Evolutionary conservation across 2,329 filamentous ascomycete species (phyloP), one percentile per base, ranked within the genome.

Genomic region (Fusarium anthophilum): DNA sequence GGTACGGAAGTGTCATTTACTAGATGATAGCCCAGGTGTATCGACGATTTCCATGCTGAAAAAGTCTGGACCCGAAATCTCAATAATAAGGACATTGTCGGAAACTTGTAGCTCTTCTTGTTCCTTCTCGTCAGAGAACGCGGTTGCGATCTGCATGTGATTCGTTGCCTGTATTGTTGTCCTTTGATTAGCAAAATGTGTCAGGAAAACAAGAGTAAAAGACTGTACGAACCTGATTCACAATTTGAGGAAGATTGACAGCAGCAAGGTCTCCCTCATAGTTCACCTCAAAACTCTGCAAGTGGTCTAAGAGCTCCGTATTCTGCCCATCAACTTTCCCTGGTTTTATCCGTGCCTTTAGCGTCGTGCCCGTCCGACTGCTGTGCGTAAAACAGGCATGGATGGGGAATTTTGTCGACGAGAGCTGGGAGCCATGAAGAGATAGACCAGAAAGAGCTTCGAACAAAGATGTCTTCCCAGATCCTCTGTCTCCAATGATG

Each of bases 161-260:
- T 41, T 28, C 6, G 14, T 41, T n/a, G 51, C 51, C 51, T 55
- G 4, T 18, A 22, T 37, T 8, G 6, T 22, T 22, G 6, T 17
- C 13, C 14, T 1, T 6, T 0, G 0, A 8, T 55, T 17, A 55
- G 50, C 2, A 0, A 3, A 5, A 13, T 9, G 0, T 13, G 4
- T 26, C 18, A 54, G 0, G 0, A 4, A 1, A 28, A 22, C 3
- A 1, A 3, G 10, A 3, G 9, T 2, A 5, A 35, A 28, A 3
- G 20, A 13, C 7, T 13, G 2, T 3, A 11, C 24, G 14, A 18
- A 55, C 51, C 51, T 55, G 35, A 7, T 22, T 5, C 4, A 55
- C 5, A 5, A 55, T 28, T 6, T 55, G 20, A 11, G 51, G 35
- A 22, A 55, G 20, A 15, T 39, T 41, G 2, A 55, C 26, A 17